phyloP scores from a whole-genome alignment of 2,329 filamentous ascomycete species.

The Alternaria sp. region DNA sequence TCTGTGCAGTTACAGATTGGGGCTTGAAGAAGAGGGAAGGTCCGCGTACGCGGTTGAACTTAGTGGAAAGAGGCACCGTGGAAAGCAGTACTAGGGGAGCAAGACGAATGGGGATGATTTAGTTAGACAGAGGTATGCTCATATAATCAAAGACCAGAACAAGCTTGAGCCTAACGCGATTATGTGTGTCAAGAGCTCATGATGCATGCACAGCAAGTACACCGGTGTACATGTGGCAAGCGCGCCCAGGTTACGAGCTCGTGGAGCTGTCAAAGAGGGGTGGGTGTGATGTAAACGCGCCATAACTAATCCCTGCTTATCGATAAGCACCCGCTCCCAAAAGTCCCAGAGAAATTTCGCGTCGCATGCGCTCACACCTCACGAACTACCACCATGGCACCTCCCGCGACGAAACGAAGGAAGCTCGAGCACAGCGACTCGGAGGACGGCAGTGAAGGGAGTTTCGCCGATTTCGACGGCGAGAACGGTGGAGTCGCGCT shows the following conservation, averaged over 20 bases:
- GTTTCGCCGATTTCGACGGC: slow-evolving; percentile 33
- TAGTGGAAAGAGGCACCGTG: slow-evolving; percentile 32
- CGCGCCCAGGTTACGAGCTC: slow-evolving; percentile 1
- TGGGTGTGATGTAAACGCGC: slow-evolving; percentile 2
- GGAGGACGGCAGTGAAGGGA: slow-evolving; percentile 34
- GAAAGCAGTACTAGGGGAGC: slow-evolving; percentile 6
- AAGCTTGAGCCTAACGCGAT: not conserved
- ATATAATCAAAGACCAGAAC: not conserved
- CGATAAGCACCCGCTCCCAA: slow-evolving; percentile 31
- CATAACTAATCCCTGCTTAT: slow-evolving; percentile 18
- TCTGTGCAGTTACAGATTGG: not conserved
- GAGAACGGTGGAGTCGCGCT: slow-evolving; percentile 21
- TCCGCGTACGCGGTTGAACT: slow-evolving; percentile 27
- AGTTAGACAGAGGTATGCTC: not conserved
- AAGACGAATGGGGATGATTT: slow-evolving; percentile 15
- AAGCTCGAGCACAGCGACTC: slow-evolving; percentile 52
- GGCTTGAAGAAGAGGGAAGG: not conserved
- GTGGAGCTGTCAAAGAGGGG: slow-evolving; percentile 7
- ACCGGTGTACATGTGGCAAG: slow-evolving; percentile 3
- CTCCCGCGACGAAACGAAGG: slow-evolving; percentile 54
- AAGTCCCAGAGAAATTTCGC: slow-evolving; percentile 29
- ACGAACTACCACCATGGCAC: slow-evolving; percentile 37
- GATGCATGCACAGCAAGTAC: not conserved
- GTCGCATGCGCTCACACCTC: slow-evolving; percentile 9
- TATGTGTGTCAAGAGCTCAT: not conserved